phyloP scores from a whole-genome alignment of 129 eudicot genomes.

The carrot (Daucus carota) region DH1_v3.0 NC_030383.2:40312001-40312500 shows the following conservation, averaged over 20 bases:
- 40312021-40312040: too few relatives aligned
- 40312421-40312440: constrained; percentile 88
- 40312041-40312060: too few relatives aligned
- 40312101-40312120: too few relatives aligned
- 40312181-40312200: background rate
- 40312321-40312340: constrained; percentile 47
- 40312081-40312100: too few relatives aligned
- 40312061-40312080: too few relatives aligned
- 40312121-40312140: too few relatives aligned
- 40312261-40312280: constrained; percentile 62
- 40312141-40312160: too few relatives aligned
- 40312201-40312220: constrained; percentile 8
- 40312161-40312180: background rate
- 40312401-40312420: constrained; percentile 69
- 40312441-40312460: constrained; percentile 28
- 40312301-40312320: constrained; percentile 57
- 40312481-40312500: background rate
- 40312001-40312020: too few relatives aligned
- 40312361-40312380: constrained; percentile 74
- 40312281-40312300: constrained; percentile 81
- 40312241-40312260: constrained; percentile 70
- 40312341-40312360: constrained; percentile 82
- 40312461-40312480: background rate
- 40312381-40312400: constrained; percentile 62
- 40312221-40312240: constrained; percentile 65